Conservation (phyloP, 495 filamentous ascomycete genomes). For the Penicillium mononematosum region DNA sequence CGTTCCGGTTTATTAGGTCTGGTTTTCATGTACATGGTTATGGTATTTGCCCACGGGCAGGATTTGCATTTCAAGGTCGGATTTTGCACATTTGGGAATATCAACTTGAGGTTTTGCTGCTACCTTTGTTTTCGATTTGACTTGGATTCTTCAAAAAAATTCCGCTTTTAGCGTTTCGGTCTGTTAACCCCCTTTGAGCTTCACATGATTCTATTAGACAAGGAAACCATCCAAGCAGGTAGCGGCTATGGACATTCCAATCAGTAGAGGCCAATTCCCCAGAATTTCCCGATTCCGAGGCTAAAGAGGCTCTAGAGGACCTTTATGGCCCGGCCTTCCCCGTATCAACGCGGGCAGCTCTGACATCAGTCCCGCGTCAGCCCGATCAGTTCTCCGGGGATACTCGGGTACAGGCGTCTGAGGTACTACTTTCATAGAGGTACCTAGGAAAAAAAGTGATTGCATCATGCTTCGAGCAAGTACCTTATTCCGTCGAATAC, state of each 20-base stretch:
- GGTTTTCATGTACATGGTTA: constrained; percentile 21
- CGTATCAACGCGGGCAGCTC: constrained; percentile 29
- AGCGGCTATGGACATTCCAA: constrained; percentile 30
- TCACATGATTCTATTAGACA: background rate
- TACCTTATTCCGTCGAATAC: constrained; percentile 16
- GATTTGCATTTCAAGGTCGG: constrained; percentile 23
- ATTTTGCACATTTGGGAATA: constrained; percentile 9
- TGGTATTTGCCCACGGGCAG: constrained; percentile 6
- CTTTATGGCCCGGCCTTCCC: constrained; percentile 34
- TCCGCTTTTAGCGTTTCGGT: background rate
- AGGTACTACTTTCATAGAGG: constrained; percentile 8
- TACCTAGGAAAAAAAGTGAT: constrained; percentile 7
- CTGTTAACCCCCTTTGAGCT: background rate
- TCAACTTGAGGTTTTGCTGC: constrained; percentile 1
- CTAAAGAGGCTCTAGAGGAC: constrained; percentile 37
- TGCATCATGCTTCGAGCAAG: background rate
- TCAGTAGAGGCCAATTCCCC: constrained; percentile 19
- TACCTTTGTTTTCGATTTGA: background rate
- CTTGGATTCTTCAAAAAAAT: background rate
- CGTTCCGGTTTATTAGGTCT: constrained; percentile 19
- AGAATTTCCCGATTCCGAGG: constrained; percentile 38
- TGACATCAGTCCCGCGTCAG: constrained; percentile 54
- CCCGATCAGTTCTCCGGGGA: constrained; percentile 43
- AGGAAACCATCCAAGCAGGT: constrained; percentile 2
- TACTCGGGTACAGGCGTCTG: constrained; percentile 12